Evolutionary conservation across 352 stramenopile genomes (phyloP).

Genomic region (Phytophthora macrochlamydospora): DNA sequence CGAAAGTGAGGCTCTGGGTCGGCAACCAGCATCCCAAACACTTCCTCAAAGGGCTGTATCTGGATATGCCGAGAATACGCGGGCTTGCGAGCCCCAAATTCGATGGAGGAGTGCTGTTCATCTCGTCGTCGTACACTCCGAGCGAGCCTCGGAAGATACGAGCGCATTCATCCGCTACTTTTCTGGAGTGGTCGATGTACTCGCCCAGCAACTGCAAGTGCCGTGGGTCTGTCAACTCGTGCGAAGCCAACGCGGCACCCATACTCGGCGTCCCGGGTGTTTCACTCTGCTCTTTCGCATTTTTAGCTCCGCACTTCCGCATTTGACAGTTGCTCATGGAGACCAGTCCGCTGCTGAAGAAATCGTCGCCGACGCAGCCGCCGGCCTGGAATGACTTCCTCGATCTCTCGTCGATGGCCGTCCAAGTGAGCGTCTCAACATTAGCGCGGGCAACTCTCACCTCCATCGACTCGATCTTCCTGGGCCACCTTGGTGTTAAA

Average conservation of each 20-base stretch:
- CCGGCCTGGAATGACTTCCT: constrained; percentile 61
- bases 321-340: constrained; percentile 32
- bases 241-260: constrained; percentile 37
- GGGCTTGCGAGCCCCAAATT: constrained; percentile 16
- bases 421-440: constrained; percentile 68
- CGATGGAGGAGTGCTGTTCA: constrained; percentile 4
- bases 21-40: constrained; percentile 75
- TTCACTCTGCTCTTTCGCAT: background rate
- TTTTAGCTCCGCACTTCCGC: constrained; percentile 7
- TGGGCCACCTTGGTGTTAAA: constrained; percentile 78
- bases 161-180: constrained; percentile 59
- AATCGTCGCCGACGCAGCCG: constrained; percentile 18
- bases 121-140: constrained; percentile 34
- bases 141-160: constrained; percentile 50
- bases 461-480: constrained; percentile 77
- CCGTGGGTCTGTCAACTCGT: constrained; percentile 18
- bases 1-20: constrained; percentile 70
- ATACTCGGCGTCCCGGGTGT: constrained; percentile 26
- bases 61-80: constrained; percentile 56
- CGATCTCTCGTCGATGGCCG: constrained; percentile 62
- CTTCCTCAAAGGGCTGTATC: constrained; percentile 65
- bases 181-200: constrained; percentile 56
- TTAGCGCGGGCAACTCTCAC: constrained; percentile 65
- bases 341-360: constrained; percentile 54
- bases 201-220: constrained; percentile 55